phyloP scores from a whole-genome alignment of 2,329 filamentous ascomycete species.

The Scedosporium boydii region DNA sequence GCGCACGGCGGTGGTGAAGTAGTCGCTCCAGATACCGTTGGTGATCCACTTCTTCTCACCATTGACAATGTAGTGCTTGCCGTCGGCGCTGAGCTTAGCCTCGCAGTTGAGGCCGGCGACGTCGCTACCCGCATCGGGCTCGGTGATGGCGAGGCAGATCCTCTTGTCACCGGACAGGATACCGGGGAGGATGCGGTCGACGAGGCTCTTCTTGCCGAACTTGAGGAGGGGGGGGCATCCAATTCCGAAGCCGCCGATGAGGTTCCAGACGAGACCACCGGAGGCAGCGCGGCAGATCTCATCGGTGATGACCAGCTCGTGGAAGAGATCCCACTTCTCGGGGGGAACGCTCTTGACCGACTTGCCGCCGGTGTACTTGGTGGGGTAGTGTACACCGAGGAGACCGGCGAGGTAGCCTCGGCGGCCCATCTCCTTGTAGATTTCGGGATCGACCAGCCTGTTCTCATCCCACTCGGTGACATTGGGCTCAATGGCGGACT shows the following conservation, averaged over 20 bases:
- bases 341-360: slow-evolving; percentile 67
- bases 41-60: slow-evolving; percentile 99
- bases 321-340: slow-evolving; percentile 96
- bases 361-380: slow-evolving; percentile 58
- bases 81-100: slow-evolving; percentile 87
- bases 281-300: slow-evolving; percentile 83
- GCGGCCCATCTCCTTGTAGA: slow-evolving; percentile 94
- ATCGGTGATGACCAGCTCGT: slow-evolving; percentile 91
- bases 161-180: slow-evolving; percentile 90
- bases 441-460: slow-evolving; percentile 74
- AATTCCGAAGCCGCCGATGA: slow-evolving; percentile 94
- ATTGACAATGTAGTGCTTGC: slow-evolving; percentile 98
- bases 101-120: slow-evolving; percentile 94
- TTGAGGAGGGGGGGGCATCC: slow-evolving; percentile 86
- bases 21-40: slow-evolving; percentile 93
- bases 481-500: slow-evolving; percentile 78
- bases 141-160: slow-evolving; percentile 94
- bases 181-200: slow-evolving; percentile 79
- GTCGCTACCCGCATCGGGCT: slow-evolving; percentile 89
- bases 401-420: slow-evolving; percentile 90
- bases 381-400: slow-evolving; percentile 74
- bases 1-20: slow-evolving; percentile 93
- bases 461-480: slow-evolving; percentile 97
- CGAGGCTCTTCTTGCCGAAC: slow-evolving; percentile 76
- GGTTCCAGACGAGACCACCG: slow-evolving; percentile 92